Evolutionary conservation across 495 filamentous ascomycete species (phyloP).

Genomic region (Daldinia loculata): DNA sequence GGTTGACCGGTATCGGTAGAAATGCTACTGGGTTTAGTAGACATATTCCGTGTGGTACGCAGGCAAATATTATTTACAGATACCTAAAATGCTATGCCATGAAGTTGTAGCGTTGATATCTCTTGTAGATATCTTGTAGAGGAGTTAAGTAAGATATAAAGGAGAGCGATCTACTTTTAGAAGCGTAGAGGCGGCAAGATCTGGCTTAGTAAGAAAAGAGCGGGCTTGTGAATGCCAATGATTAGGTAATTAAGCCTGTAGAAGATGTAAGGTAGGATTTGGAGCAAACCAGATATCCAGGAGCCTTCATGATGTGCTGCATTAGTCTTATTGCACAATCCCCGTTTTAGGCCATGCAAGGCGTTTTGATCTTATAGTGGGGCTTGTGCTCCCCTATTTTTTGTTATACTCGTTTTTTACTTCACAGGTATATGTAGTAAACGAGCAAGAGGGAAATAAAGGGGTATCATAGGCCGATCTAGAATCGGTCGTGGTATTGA

Average conservation of each 20-base stretch:
- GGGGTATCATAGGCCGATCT: slow-evolving; percentile 35
- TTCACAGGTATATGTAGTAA: background rate
- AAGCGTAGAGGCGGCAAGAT: background rate
- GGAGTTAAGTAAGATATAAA: background rate
- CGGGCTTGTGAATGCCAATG: no score
- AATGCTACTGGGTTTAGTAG: slow-evolving; percentile 18
- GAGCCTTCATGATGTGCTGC: slow-evolving; percentile 18
- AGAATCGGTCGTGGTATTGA: slow-evolving; percentile 16
- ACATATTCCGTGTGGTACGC: slow-evolving; percentile 16
- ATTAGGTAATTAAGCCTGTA: no score
- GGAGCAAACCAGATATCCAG: background rate
- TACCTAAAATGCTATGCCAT: no score
- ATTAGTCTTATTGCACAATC: slow-evolving; percentile 27
- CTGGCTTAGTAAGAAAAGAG: slow-evolving; percentile 15
- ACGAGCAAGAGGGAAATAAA: slow-evolving; percentile 5
- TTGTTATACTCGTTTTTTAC: background rate
- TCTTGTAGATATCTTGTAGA: background rate
- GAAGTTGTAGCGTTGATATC: background rate
- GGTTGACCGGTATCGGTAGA: slow-evolving; percentile 8
- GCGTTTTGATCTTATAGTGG: slow-evolving; percentile 11
- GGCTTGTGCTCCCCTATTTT: background rate
- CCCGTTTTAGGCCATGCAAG: slow-evolving; percentile 7
- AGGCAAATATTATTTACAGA: background rate
- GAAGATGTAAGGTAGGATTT: no score
- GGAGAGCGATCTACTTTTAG: background rate